Percentiles rank a stretch among this genome's conserved stretches.
Evolutionary conservation across 495 filamentous ascomycete species (phyloP).

Genomic region (Stereocaulon alpinum): DNA sequence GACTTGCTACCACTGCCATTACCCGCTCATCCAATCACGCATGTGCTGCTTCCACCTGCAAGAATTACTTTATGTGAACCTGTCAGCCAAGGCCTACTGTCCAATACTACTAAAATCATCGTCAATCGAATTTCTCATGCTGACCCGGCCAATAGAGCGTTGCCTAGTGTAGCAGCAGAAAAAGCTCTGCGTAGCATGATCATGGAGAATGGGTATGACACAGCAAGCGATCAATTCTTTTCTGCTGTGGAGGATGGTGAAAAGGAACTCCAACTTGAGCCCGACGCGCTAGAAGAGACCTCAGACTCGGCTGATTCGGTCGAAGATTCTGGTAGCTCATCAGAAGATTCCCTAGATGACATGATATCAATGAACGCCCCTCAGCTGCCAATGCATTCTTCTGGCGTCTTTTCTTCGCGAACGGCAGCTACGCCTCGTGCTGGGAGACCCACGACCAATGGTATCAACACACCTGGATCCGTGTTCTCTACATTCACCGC

Average conservation of each 20-base stretch:
- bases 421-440: slow-evolving; percentile 63
- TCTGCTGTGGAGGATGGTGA: slow-evolving; percentile 70
- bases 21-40: slow-evolving; percentile 80
- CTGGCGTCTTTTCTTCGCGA: slow-evolving; percentile 60
- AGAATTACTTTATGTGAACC: slow-evolving; percentile 56
- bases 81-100: slow-evolving; percentile 75
- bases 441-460: slow-evolving; percentile 50
- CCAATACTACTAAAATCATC: slow-evolving; percentile 58
- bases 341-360: slow-evolving; percentile 68
- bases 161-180: not conserved
- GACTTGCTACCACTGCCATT: slow-evolving; percentile 77
- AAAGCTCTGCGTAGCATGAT: slow-evolving; percentile 45
- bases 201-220: slow-evolving; percentile 65
- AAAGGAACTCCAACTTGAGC: slow-evolving; percentile 3
- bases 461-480: slow-evolving; percentile 66
- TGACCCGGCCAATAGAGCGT: not conserved
- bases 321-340: slow-evolving; percentile 52
- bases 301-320: slow-evolving; percentile 38
- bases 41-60: slow-evolving; percentile 67
- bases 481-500: slow-evolving; percentile 78
- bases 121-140: slow-evolving; percentile 31
- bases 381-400: slow-evolving; percentile 54
- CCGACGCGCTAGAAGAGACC: slow-evolving; percentile 14
- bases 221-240: slow-evolving; percentile 78
- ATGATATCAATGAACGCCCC: slow-evolving; percentile 79